These are phyloP conservation scores for Trifolium pratense DNA, from an alignment of 306 rosid species.

Conservation along the genomic window DNA sequence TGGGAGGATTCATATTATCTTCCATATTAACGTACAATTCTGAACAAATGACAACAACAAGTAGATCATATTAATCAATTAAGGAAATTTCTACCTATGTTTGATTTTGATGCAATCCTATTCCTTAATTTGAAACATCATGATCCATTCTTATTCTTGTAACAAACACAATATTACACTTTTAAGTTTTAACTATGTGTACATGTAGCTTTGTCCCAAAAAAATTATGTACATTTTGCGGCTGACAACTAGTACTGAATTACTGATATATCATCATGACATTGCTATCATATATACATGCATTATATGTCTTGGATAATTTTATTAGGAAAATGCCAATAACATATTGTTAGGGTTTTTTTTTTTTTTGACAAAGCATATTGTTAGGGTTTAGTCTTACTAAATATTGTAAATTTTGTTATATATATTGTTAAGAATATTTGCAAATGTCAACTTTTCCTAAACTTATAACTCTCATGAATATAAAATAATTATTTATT, in stretches of 20 bases:
- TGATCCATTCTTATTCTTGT: background rate
- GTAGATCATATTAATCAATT: slow-evolving; percentile 11
- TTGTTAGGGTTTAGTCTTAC: background rate
- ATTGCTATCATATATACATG: background rate
- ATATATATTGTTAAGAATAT: background rate
- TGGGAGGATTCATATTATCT: background rate
- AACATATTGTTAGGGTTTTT: background rate
- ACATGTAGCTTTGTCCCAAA: background rate
- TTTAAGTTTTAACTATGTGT: background rate
- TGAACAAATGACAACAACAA: slow-evolving; percentile 28
- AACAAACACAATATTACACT: background rate
- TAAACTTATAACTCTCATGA: background rate
- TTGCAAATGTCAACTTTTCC: background rate
- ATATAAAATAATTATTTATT: too few species aligned
- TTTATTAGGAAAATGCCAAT: background rate
- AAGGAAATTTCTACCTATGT: slow-evolving; percentile 17
- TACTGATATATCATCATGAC: background rate
- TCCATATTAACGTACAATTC: slow-evolving; percentile 10
- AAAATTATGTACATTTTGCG: background rate
- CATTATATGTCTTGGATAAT: background rate
- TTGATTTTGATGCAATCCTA: slow-evolving; percentile 9
- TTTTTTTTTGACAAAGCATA: too few species aligned
- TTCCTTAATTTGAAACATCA: background rate
- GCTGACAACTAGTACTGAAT: background rate
- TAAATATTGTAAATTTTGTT: background rate